Evolutionary conservation across 306 rosid genomes (phyloP), one percentile per base, ranked within the genome.

Genomic region (Castanea sativa): DNA sequence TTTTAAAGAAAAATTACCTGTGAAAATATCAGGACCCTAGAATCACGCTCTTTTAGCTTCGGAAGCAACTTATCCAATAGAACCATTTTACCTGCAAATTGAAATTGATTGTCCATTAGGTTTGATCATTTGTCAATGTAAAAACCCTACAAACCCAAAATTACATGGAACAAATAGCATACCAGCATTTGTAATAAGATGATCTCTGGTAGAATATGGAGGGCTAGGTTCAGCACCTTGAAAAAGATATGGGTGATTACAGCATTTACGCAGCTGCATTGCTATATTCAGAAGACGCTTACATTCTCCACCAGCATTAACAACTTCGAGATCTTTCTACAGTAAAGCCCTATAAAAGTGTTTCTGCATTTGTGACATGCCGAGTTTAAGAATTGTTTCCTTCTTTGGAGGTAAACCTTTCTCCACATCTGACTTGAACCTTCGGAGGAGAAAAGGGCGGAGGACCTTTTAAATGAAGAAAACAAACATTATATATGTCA

Each of bases 161-260:
- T 71, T 23, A 10, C 6, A 69, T 33, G 67, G 74, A 56, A 76
- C 69, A 67, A 10, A 67, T 18, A 80, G 78, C 78, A 85, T 84
- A 95, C 99, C 99, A 41, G 99, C 99, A 91, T 69, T 95, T 61
- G 91, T 87, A 76, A 92, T 84, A 25, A 95, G 93, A 89, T 95
- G 99, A 19, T 90, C 95, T 73, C 99, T 98, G 5, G 99, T 95
- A 8, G 96, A 91, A 82, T 90, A 95, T 4, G 99, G 99, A 78
- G 99, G 99, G 51, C 99, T 98, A 55, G 99, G 98, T 82, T 95
- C 99, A 76, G 98, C 99, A 73, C 99, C 99, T 88, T 95, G 98
- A 82, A 92, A 92, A 76, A 95, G 97, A 83, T 95, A 95, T 16
- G 99, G 98, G 76, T 95, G 99, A 79, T 95, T 95, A 71, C 99